Evolutionary conservation across 345 rosid species (phyloP).

Genomic region (Rhizophora mangle): DNA sequence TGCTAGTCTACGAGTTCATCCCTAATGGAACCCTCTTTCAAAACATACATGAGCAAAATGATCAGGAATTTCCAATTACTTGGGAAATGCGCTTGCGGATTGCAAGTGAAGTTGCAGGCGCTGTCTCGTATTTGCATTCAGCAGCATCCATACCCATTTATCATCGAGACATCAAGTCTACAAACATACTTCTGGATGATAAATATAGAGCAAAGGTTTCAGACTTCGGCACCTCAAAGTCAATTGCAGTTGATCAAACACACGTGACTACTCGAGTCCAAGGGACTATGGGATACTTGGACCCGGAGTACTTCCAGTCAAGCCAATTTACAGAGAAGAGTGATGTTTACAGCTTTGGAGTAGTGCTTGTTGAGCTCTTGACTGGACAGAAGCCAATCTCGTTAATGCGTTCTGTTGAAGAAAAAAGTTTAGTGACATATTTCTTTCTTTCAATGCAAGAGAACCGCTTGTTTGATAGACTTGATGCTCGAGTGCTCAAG

Average conservation of each 20-base stretch:
- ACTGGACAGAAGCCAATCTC: not conserved
- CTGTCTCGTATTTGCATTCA: not conserved
- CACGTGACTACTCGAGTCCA: constrained; percentile 2
- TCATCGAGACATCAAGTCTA: not conserved
- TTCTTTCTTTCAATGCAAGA: not conserved
- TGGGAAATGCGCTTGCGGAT: too few species aligned
- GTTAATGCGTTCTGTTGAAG: not conserved
- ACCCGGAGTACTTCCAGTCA: constrained; percentile 1
- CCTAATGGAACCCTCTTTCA: too few species aligned
- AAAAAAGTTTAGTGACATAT: not conserved
- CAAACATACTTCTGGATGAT: constrained; percentile 1
- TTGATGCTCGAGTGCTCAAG: not conserved
- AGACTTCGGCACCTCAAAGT: not conserved
- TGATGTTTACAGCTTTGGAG: not conserved
- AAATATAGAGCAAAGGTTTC: not conserved
- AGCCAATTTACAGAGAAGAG: not conserved
- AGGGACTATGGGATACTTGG: constrained; percentile 1
- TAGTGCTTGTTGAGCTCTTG: not conserved
- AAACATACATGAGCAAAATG: too few species aligned
- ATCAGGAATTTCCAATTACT: too few species aligned
- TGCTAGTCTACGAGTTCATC: too few species aligned
- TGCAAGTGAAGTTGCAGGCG: too few species aligned
- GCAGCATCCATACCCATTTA: not conserved
- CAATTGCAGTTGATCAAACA: constrained; percentile 1
- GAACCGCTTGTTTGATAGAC: not conserved